Conservation (phyloP, 2,329 filamentous ascomycete species). For the Colletotrichum trifolii region DNA sequence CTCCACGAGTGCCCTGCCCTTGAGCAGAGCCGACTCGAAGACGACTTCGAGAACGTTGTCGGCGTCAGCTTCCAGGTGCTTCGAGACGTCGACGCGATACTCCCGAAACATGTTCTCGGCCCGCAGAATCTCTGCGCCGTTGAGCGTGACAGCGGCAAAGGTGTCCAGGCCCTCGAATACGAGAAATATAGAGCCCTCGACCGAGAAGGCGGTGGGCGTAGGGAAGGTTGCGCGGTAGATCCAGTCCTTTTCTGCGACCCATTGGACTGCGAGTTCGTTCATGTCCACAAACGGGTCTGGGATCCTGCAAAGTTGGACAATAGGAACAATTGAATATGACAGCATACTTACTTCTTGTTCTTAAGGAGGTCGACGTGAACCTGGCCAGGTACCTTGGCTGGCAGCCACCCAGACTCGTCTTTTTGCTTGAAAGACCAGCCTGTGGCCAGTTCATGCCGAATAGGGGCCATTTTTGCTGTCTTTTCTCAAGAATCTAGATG, state of each 20-base stretch:
- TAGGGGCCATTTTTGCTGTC: background rate
- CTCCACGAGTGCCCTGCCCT: conserved; percentile 62
- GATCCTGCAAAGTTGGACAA: conserved; percentile 46
- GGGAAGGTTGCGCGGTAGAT: conserved; percentile 59
- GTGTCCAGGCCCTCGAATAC: conserved; percentile 75
- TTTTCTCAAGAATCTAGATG: background rate
- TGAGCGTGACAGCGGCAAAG: conserved; percentile 68
- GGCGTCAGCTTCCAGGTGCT: conserved; percentile 47
- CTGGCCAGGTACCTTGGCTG: conserved; percentile 47
- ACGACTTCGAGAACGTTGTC: conserved; percentile 64
- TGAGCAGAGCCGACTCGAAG: conserved; percentile 66
- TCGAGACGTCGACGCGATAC: conserved; percentile 64
- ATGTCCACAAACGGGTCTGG: conserved; percentile 69
- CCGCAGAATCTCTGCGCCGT: conserved; percentile 62
- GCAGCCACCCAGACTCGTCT: conserved; percentile 45
- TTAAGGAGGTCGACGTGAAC: conserved; percentile 52
- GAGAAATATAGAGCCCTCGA: conserved; percentile 51
- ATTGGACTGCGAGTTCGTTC: conserved; percentile 69
- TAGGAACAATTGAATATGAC: background rate
- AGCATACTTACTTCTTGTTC: conserved; percentile 45
- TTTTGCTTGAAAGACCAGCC: conserved; percentile 44
- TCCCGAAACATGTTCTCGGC: conserved; percentile 74
- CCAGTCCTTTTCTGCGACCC: conserved; percentile 73
- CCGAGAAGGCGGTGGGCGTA: conserved; percentile 32
- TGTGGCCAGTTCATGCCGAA: conserved; percentile 30